Evolutionary conservation across 768 basidiomycete genomes (phyloP), one percentile per base, ranked within the genome.

Genomic region (Sporobolomyces pararoseus): DNA sequence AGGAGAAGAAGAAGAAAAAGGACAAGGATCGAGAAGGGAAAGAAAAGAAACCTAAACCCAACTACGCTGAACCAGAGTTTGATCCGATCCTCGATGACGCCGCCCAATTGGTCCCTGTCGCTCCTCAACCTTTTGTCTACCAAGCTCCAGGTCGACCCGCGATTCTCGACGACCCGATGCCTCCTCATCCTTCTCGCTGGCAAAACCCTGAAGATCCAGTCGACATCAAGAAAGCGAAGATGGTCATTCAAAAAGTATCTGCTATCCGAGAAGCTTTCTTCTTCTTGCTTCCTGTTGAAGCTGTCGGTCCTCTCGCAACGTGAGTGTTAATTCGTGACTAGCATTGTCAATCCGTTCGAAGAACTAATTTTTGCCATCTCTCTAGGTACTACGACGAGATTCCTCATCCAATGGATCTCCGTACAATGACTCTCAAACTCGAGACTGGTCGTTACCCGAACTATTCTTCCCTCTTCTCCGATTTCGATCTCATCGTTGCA

Each of bases 311-410:
- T 90, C 25, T 95, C 89, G 78, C 95, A 54, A 93, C 91, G 90
- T 94, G 77, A 80, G 89, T 84, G 58, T 39, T 25, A 37, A 1
- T n/a, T n/a, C n/a, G n/a, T n/a, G n/a, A n/a, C n/a, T n/a, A n/a
- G n/a, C n/a, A n/a, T n/a, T n/a, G n/a, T n/a, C n/a, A n/a, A n/a
- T n/a, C n/a, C 16, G 4, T 19, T 52, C 5, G 21, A 29, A 27
- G 25, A 27, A 25, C 23, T 58, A 32, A n/a, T 63, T 46, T 49
- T 32, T 61, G 6, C 9, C 10, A 46, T 1, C 21, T 6, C 35
- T 32, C 23, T 75, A 96, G 92, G 25, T 98, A 98, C 79, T 86
- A 89, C 70, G 86, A 94, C 7, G 95, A 97, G 80, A 95, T 98
- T 77, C 80, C 85, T 68, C 70, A 71, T n/a, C 95, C 95, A 9